Percentiles rank a stretch among this genome's conserved stretches.
Conservation (phyloP, 2,329 filamentous ascomycete species). For the Alternaria triticimaculans region DNA sequence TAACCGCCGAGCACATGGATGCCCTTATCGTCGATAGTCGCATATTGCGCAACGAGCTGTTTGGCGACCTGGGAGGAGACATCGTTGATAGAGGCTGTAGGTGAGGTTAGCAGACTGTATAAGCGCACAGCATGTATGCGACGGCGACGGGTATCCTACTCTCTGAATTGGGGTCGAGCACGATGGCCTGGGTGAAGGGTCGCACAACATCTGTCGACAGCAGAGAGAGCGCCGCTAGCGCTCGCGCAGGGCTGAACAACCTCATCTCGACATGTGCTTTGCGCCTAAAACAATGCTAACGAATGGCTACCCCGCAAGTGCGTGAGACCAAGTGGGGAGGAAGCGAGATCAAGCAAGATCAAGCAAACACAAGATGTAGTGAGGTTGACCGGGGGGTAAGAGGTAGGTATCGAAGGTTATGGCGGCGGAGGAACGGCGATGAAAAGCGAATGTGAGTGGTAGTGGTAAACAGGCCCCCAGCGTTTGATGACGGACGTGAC, state of each 20-base stretch:
- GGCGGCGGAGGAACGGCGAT: not conserved
- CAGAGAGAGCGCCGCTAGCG: slow-evolving; percentile 35
- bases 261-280: slow-evolving; percentile 33
- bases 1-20: slow-evolving; percentile 50
- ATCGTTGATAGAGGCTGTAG: slow-evolving; percentile 54
- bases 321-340: slow-evolving; percentile 2
- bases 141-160: slow-evolving; percentile 12
- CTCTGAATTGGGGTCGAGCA: slow-evolving; percentile 32
- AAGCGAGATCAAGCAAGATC: not conserved
- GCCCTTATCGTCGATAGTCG: slow-evolving; percentile 57
- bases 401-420: not conserved
- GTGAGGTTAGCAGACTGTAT: not conserved
- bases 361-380: not conserved
- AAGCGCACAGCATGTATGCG: not conserved
- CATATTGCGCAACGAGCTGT: slow-evolving; percentile 62
- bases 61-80: slow-evolving; percentile 54
- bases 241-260: slow-evolving; percentile 34
- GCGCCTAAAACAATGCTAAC: slow-evolving; percentile 6
- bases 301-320: slow-evolving; percentile 7
- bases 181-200: slow-evolving; percentile 27
- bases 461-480: slow-evolving; percentile 1
- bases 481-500: slow-evolving; percentile 7
- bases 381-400: not conserved
- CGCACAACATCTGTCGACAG: slow-evolving; percentile 27
- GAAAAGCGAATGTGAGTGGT: slow-evolving; percentile 6